Base-by-base conservation (phyloP, 768 basidiomycete genomes). In the Mycena filopes region DNA sequence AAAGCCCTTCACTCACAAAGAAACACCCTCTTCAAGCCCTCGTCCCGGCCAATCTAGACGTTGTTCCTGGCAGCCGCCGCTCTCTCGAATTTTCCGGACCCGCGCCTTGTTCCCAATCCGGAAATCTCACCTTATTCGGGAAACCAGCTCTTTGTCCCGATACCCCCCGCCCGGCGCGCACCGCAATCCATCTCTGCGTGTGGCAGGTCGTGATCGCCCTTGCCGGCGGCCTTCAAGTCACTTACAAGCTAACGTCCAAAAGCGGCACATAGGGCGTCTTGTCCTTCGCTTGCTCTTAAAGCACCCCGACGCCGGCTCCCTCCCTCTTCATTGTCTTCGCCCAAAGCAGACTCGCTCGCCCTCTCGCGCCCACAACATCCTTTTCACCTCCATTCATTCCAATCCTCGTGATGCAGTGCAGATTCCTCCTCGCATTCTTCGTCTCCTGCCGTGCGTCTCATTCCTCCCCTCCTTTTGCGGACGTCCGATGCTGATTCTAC, bases 361-460 rank as follows among this genome's bases (percentile, higher is more conserved):
- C 9, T 36, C 36, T 15, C 36, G 10, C 36, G 2, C 31, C 36
- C 36, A 11, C 9, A 36, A 11, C 36, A 36, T 36, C 36, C 36
- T n/a, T n/a, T n/a, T 15, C 11, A 11, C 2, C 36, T 36, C 47
- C 23, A 41, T 33, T 33, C n/a, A n/a, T n/a, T n/a, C n/a, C n/a
- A n/a, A 2, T 45, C 55, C 11, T 56, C 41, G 21, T 29, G 42
- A 58, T 58, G 56, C 56, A 57, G 45, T 57, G 43, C 56, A 47
- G 4, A 46, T 16, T 57, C 29, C 29, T 57, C 33, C 8, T 57
- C 46, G 43, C 43, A 13, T 10, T 40, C 47, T 23, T 58, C 46
- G 18, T 41, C 11, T 48, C 56, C 10, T 58, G 56, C 46, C 23
- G 56, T 58, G 48, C 13, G 56, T 6, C 3, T 38, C 21, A 48